phyloP scores from a whole-genome alignment of 345 rosid genomes.

The Eucalyptus viminalis region DNA sequence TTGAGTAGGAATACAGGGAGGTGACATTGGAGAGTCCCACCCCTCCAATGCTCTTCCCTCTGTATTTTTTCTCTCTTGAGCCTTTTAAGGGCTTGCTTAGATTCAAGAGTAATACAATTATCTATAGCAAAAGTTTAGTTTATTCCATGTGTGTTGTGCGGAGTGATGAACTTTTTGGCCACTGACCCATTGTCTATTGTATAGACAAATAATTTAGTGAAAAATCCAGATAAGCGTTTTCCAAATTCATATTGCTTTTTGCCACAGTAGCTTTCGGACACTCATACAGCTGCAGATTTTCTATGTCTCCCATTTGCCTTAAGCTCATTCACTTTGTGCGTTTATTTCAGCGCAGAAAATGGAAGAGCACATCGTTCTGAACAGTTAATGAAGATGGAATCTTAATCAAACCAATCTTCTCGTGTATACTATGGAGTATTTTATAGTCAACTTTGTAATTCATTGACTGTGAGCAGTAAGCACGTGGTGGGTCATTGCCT shows the following conservation, averaged over 20 bases:
- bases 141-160: rapidly evolving
- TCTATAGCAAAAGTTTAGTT: background rate
- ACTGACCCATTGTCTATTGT: no score
- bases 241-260: background rate
- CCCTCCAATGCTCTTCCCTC: rapidly evolving
- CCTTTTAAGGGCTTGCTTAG: rapidly evolving
- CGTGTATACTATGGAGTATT: background rate
- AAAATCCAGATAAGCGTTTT: background rate
- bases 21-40: no score
- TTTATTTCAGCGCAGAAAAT: background rate
- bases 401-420: no score
- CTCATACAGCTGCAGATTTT: background rate
- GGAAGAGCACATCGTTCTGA: background rate
- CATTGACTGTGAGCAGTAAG: no score
- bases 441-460: no score
- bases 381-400: background rate
- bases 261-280: background rate
- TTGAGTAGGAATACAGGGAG: rapidly evolving
- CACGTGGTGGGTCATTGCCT: no score
- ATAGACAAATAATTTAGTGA: background rate
- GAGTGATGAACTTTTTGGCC: background rate
- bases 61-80: no score
- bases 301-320: background rate
- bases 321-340: background rate
- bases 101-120: background rate